Conservation (phyloP, 257 asterid genomes). For the Nicotiana noctiflora region DNA sequence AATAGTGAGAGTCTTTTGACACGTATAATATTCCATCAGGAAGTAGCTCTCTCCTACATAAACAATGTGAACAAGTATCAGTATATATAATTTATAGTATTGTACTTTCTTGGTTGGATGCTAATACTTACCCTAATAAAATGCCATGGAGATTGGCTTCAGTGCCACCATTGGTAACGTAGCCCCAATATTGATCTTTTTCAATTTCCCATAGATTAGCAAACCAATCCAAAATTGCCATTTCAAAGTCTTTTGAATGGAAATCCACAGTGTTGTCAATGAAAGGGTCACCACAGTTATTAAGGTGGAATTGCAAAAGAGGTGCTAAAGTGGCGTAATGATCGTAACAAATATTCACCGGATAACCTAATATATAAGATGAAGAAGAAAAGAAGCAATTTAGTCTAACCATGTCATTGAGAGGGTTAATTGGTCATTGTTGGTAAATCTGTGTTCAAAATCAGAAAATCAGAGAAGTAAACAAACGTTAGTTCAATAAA, state of each 20-base stretch:
- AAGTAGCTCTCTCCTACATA: constrained; percentile 16
- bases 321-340: not conserved
- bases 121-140: constrained; percentile 16
- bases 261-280: not conserved
- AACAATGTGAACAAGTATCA: not conserved
- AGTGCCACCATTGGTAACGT: constrained; percentile 22
- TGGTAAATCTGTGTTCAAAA: too few species aligned
- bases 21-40: constrained; percentile 13
- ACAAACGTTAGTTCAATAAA: too few species aligned
- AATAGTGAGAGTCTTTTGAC: constrained; percentile 7
- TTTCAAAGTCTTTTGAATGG: constrained; percentile 16
- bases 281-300: constrained; percentile 10
- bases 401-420: not conserved
- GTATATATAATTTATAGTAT: not conserved
- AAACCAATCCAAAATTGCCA: constrained; percentile 16
- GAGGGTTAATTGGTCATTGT: not conserved
- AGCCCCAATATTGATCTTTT: constrained; percentile 14
- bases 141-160: constrained; percentile 26
- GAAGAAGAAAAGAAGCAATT: not conserved
- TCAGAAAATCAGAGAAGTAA: too few species aligned
- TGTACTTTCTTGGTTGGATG: not conserved
- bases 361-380: not conserved
- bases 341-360: not conserved
- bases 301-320: constrained; percentile 8
- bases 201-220: constrained; percentile 13